Conservation (phyloP, 2,329 filamentous ascomycete species). For the Zymoseptoria passerinii region DNA sequence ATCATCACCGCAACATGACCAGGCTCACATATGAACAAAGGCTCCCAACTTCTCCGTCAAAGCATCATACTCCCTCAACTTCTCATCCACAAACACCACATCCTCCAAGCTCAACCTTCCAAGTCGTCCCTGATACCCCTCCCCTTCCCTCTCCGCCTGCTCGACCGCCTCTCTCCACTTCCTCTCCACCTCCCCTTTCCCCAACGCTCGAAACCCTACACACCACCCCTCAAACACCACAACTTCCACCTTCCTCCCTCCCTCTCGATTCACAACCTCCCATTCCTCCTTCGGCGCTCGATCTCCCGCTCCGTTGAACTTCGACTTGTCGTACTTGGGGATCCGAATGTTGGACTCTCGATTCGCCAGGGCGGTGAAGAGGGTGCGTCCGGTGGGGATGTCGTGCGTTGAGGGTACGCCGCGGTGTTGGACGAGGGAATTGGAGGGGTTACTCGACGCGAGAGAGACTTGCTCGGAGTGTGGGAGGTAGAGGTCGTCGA, state of each 20-base stretch:
- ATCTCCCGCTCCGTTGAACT: constrained; percentile 67
- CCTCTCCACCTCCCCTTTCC: constrained; percentile 46
- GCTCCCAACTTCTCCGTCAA: constrained; percentile 54
- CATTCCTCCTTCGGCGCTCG: constrained; percentile 56
- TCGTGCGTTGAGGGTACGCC: constrained; percentile 84
- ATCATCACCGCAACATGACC: neutral
- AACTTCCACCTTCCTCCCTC: constrained; percentile 46
- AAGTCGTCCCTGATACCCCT: constrained; percentile 42
- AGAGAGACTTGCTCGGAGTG: constrained; percentile 60
- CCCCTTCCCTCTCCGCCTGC: constrained; percentile 41
- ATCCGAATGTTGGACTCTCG: constrained; percentile 49
- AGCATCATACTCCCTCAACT: constrained; percentile 50
- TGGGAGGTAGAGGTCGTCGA: constrained; percentile 83
- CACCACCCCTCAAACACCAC: constrained; percentile 89
- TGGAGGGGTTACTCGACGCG: constrained; percentile 56
- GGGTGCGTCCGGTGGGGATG: constrained; percentile 51
- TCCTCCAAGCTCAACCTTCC: constrained; percentile 48
- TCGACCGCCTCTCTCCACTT: constrained; percentile 45
- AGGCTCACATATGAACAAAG: constrained; percentile 55
- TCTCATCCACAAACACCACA: constrained; percentile 51
- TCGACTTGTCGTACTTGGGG: constrained; percentile 77
- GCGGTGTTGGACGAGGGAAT: constrained; percentile 69
- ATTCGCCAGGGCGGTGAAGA: constrained; percentile 53
- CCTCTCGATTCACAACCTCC: constrained; percentile 48
- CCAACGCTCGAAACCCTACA: constrained; percentile 66